Percentiles rank a stretch among this genome's conserved stretches.
Conservation (phyloP, 2,329 filamentous ascomycete genomes). For the Stagonosporopsis chrysanthemi region DNA sequence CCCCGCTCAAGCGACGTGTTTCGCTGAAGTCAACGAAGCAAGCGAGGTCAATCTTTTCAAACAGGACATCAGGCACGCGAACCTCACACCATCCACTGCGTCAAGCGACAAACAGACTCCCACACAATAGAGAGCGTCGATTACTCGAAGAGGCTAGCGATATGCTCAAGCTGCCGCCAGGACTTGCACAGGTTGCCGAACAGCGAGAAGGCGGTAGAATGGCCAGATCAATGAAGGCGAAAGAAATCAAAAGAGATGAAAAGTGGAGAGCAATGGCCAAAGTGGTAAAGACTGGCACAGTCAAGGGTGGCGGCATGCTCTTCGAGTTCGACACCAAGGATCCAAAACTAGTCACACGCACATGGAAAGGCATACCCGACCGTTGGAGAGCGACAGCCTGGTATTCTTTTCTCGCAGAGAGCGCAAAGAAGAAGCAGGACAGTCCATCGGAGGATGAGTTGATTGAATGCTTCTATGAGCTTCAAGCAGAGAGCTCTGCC, state of each 20-base stretch:
- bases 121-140: constrained; percentile 62
- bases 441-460: constrained; percentile 75
- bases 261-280: constrained; percentile 74
- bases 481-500: constrained; percentile 76
- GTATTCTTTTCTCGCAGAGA: constrained; percentile 88
- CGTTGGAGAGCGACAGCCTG: constrained; percentile 92
- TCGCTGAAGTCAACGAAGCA: constrained; percentile 56
- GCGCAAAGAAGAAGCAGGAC: constrained; percentile 70
- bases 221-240: constrained; percentile 61
- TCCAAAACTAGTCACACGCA: constrained; percentile 82
- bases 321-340: constrained; percentile 83
- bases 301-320: constrained; percentile 68
- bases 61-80: constrained; percentile 52
- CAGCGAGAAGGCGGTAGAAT: constrained; percentile 56
- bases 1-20: constrained; percentile 49
- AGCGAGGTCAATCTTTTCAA: constrained; percentile 48
- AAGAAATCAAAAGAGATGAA: constrained; percentile 68
- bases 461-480: constrained; percentile 72
- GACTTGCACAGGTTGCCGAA: constrained; percentile 56
- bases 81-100: constrained; percentile 55
- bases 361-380: constrained; percentile 98
- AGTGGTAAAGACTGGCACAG: constrained; percentile 52
- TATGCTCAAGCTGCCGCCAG: constrained; percentile 68
- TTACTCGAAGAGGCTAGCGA: constrained; percentile 67
- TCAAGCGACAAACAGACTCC: constrained; percentile 61